Base-by-base conservation (phyloP, 805 yeast species). In the Saccharomycopsis babjevae region DNA sequence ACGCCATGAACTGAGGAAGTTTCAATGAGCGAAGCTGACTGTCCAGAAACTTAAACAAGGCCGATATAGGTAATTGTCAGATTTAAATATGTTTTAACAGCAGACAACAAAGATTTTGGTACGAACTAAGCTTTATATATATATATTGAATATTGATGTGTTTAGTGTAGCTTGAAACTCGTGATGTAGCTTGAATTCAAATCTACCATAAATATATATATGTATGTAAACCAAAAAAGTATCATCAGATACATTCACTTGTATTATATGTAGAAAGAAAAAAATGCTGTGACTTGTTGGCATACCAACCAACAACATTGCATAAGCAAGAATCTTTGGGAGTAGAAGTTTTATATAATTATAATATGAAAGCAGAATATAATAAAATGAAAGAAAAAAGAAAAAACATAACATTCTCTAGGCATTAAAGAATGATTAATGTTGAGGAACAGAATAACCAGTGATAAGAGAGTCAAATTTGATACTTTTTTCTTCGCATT, bases 1-100 rank as follows among this genome's bases (percentile, higher is more conserved):
- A 76, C 74, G 61, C 83, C 89, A 22, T 84, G 88, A 86, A 77
- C 81, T 59, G 89, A 86, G 73, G 74, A 76, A 34, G 73, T 86
- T 57, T 80, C 82, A 34, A 77, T 85, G 65, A 72, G 75, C 59
- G 84, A 76, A 65, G 79, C 73, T 52, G 80, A 79, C 66, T 81
- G 82, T 57, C 74, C 77, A 38, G 74, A 79, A 66, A 88, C 83
- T 3, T 77, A 85, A 70, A 77, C 78, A 50, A 79, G 82, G 76
- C 82, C 59, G 77, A 79, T 61, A 63, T 71, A 22, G 83, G 85
- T 68, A 84, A 83, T n/a, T 64, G 84, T 83, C 56, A 79, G 80
- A 67, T 85, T 83, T 71, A 79, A 90, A 76, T 83, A 81, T 68
- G 84, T 85, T 7, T 74, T 86, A 64, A 78, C 80, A 59, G 82